A percentile compares a stretch with the other conserved stretches of the same genome.
These are phyloP conservation scores for Andrographis paniculata DNA, from an alignment of 305 asterid genomes.

Conservation along the genomic window DNA sequence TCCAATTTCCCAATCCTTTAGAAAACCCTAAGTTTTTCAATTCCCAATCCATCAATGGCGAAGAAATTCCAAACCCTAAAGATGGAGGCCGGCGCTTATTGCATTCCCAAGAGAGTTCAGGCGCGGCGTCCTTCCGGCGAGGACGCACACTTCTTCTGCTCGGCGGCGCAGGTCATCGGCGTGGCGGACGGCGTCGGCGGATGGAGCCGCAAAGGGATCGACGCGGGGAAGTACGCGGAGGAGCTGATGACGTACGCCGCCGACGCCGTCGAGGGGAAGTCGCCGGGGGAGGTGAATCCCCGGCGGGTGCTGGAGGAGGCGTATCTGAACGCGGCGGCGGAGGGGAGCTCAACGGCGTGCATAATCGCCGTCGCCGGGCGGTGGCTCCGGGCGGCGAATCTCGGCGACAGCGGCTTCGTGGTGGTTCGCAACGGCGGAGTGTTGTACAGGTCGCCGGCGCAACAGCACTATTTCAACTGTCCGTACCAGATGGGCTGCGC, in stretches of 20 bases:
- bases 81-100: constrained; percentile 22
- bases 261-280: neutral
- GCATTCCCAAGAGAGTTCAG: constrained; percentile 28
- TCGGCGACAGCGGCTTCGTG: constrained; percentile 34
- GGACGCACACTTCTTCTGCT: constrained; percentile 31
- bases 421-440: constrained; percentile 17
- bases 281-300: constrained; percentile 16
- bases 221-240: constrained; percentile 22
- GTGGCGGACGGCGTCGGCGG: constrained; percentile 49
- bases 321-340: constrained; percentile 13
- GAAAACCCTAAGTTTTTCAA: too few relatives aligned
- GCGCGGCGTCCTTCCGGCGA: constrained; percentile 37
- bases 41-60: too few relatives aligned
- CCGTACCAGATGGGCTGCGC: constrained; percentile 30
- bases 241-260: constrained; percentile 20
- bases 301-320: constrained; percentile 19
- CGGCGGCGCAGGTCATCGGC: constrained; percentile 23
- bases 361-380: constrained; percentile 17
- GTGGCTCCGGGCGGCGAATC: constrained; percentile 11
- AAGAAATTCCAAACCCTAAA: too few relatives aligned
- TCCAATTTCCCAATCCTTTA: too few relatives aligned
- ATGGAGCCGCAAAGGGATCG: constrained; percentile 20
- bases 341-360: constrained; percentile 49
- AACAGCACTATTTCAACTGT: constrained; percentile 13
- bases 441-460: constrained; percentile 18